These are phyloP conservation scores for Chlorella sp. DNA, from an alignment of 139 green algal species.

Conservation along the genomic window DNA sequence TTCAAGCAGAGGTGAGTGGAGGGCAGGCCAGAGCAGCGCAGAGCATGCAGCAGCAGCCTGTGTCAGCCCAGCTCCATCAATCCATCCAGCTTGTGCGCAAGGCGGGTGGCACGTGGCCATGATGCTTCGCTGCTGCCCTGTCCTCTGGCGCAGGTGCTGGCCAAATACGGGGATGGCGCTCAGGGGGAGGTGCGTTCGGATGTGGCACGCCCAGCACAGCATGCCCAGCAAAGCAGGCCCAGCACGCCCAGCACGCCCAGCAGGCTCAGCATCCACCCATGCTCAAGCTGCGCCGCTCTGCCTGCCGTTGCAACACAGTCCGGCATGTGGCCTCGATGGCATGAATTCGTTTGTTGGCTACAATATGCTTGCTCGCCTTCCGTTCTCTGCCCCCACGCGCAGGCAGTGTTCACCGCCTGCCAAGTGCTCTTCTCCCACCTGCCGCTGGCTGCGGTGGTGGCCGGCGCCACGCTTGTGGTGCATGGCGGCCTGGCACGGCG, in stretches of 20 bases:
- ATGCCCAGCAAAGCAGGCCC: too few species aligned
- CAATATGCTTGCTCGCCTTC: not conserved
- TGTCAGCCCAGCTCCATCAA: too few species aligned
- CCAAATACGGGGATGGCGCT: not conserved
- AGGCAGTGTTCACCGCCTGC: conserved; percentile 54
- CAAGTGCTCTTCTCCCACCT: conserved; percentile 77
- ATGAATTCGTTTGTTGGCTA: too few species aligned
- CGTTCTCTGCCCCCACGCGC: not conserved
- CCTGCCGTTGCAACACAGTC: not conserved
- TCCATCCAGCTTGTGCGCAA: too few species aligned
- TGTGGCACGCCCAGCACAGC: not conserved
- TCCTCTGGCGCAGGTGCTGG: not conserved
- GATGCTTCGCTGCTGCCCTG: not conserved
- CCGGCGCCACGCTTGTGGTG: conserved; percentile 74
- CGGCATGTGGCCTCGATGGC: not conserved
- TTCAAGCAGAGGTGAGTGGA: not conserved
- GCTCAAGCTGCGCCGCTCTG: not conserved
- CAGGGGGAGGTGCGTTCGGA: not conserved
- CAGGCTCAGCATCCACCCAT: too few species aligned
- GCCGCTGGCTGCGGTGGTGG: conserved; percentile 80
- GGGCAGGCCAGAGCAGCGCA: too few species aligned
- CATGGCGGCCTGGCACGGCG: conserved; percentile 77
- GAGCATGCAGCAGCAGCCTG: too few species aligned
- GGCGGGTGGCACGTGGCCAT: too few species aligned
- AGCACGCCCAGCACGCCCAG: too few species aligned